phyloP scores from a whole-genome alignment of 495 filamentous ascomycete species.

The Trichoderma erinaceum region DNA sequence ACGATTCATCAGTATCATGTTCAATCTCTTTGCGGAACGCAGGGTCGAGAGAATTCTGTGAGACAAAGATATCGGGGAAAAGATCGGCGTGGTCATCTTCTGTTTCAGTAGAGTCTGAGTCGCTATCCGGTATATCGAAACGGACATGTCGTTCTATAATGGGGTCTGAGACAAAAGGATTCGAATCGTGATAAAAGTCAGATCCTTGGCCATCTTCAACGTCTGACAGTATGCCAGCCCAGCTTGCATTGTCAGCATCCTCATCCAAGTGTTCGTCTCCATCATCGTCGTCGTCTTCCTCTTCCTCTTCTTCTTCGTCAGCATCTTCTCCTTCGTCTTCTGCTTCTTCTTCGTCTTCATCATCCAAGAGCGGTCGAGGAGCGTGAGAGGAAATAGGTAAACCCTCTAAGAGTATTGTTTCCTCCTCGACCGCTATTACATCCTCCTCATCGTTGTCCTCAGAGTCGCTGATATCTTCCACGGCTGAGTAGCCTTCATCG shows the following conservation, averaged over 20 bases:
- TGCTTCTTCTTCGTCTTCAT: slow-evolving; percentile 22
- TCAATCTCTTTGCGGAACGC: slow-evolving; percentile 65
- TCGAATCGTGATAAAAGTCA: slow-evolving; percentile 35
- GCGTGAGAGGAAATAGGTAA: slow-evolving; percentile 28
- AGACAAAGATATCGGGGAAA: slow-evolving; percentile 65
- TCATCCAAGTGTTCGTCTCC: slow-evolving; percentile 32
- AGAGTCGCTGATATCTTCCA: slow-evolving; percentile 71
- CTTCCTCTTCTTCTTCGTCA: slow-evolving; percentile 34
- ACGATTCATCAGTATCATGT: slow-evolving; percentile 47
- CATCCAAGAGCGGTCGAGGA: slow-evolving; percentile 34
- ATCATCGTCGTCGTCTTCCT: slow-evolving; percentile 33
- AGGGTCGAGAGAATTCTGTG: slow-evolving; percentile 63
- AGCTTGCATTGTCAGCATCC: slow-evolving; percentile 44
- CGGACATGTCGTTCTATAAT: slow-evolving; percentile 40
- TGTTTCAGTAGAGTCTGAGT: slow-evolving; percentile 40
- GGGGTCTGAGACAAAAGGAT: slow-evolving; percentile 29
- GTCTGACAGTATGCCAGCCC: slow-evolving; percentile 51
- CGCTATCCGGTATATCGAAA: slow-evolving; percentile 43
- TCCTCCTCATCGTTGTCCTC: slow-evolving; percentile 68
- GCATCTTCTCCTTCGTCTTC: slow-evolving; percentile 31
- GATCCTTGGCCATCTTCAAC: slow-evolving; percentile 41
- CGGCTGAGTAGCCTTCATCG: slow-evolving; percentile 64
- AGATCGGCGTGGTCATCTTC: slow-evolving; percentile 46
- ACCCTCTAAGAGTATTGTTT: slow-evolving; percentile 52
- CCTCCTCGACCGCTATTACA: slow-evolving; percentile 66